These are phyloP conservation scores for Thielaviopsis musarum DNA, from an alignment of 2,329 filamentous ascomycete genomes.

Conservation along the genomic window DNA sequence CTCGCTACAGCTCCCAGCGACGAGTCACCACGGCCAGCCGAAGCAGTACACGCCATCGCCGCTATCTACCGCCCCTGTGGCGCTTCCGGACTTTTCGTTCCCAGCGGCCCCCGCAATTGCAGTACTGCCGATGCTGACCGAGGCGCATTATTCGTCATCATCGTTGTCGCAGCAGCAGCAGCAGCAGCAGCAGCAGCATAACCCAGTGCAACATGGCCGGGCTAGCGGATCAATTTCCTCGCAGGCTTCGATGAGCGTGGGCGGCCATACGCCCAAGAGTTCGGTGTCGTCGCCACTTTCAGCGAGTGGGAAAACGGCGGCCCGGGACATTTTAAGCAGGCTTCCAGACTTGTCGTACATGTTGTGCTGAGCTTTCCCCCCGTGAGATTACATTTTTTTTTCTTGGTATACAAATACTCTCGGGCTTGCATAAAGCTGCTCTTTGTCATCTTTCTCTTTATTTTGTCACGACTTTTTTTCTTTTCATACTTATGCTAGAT, in stretches of 20 bases:
- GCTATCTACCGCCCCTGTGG: slow-evolving; percentile 4
- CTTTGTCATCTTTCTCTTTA: neutral
- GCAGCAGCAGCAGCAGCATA: neutral
- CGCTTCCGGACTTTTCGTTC: slow-evolving; percentile 1
- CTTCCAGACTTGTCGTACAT: slow-evolving; percentile 8
- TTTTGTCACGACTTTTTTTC: neutral
- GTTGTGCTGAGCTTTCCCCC: neutral
- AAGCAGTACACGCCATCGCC: slow-evolving; percentile 10
- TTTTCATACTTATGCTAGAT: too few relatives aligned
- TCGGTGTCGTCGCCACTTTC: neutral
- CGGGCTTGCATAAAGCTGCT: too few relatives aligned
- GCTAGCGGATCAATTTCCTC: neutral
- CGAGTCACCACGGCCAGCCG: neutral
- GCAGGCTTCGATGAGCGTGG: neutral
- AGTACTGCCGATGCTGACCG: neutral
- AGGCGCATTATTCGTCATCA: neutral
- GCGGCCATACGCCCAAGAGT: neutral
- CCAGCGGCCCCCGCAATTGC: neutral
- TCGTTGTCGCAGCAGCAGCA: neutral
- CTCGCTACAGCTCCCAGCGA: slow-evolving; percentile 1
- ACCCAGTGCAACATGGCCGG: neutral
- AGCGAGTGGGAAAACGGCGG: neutral
- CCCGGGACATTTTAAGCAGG: neutral
- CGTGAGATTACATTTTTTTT: neutral
- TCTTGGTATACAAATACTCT: neutral